These are phyloP conservation scores for Phytophthora agathidicida DNA, from an alignment of 352 stramenopile genomes.

Conservation along the genomic window DNA sequence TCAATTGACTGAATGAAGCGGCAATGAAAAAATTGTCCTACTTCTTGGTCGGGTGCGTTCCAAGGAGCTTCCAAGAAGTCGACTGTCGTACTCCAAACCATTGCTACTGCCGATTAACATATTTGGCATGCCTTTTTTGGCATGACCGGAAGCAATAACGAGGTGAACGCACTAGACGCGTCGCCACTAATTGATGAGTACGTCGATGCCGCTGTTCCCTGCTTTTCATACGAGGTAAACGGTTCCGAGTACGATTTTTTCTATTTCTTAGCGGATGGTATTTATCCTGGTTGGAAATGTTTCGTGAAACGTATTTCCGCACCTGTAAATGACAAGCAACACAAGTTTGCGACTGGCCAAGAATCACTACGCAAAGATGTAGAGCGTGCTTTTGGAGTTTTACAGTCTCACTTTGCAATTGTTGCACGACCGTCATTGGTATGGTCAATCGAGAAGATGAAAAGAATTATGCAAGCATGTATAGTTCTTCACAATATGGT, in stretches of 20 bases:
- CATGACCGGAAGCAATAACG: not conserved
- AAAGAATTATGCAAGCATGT: not conserved
- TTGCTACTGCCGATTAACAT: not conserved
- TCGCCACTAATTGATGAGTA: not conserved
- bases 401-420: not conserved
- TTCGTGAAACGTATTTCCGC: no score
- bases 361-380: not conserved
- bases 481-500: no score
- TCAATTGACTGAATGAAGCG: slow-evolving; percentile 12
- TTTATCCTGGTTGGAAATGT: no score
- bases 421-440: not conserved
- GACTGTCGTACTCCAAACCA: slow-evolving; percentile 1
- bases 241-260: no score
- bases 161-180: not conserved
- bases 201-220: no score
- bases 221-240: no score
- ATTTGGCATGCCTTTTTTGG: slow-evolving; percentile 10
- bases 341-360: not conserved
- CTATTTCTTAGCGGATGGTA: no score
- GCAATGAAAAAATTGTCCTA: slow-evolving; percentile 13
- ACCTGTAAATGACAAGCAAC: not conserved
- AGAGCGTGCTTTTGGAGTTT: not conserved
- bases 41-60: slow-evolving; percentile 1
- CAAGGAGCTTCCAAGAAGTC: not conserved
- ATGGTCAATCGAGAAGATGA: not conserved